Evolutionary conservation across 116 monocot genomes (phyloP).

Genomic region (Papilionanthe hybrid): DNA sequence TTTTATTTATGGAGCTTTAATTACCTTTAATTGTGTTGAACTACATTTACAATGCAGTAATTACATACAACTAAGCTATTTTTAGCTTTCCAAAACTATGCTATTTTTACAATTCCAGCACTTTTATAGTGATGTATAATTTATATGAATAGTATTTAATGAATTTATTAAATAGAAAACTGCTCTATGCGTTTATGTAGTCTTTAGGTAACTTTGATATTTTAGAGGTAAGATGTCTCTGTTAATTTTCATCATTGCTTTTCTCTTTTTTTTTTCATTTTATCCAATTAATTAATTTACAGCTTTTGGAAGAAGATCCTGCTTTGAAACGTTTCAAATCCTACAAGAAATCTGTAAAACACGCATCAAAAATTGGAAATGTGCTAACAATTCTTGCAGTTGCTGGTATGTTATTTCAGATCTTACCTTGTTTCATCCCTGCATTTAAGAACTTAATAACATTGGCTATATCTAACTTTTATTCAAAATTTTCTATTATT

Average conservation of each 20-base stretch:
- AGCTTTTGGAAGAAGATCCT: slow-evolving; percentile 85
- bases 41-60: background rate
- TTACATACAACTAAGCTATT: background rate
- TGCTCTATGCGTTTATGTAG: background rate
- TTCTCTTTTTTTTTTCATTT: background rate
- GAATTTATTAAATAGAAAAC: background rate
- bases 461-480: background rate
- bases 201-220: background rate
- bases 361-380: slow-evolving; percentile 61
- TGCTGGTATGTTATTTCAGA: slow-evolving; percentile 41
- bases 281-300: slow-evolving; percentile 7
- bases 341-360: slow-evolving; percentile 61
- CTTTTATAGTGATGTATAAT: background rate
- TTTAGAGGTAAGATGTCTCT: background rate
- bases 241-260: background rate
- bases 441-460: background rate
- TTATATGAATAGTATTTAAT: background rate
- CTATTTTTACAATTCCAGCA: background rate
- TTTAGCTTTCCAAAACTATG: background rate
- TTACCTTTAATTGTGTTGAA: background rate
- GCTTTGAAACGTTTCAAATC: slow-evolving; percentile 85
- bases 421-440: background rate
- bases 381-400: slow-evolving; percentile 46
- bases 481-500: background rate
- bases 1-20: background rate